These are phyloP conservation scores for Plasmodium relictum DNA, from an alignment of 169 alveolate genomes.

Conservation along the genomic window DNA sequence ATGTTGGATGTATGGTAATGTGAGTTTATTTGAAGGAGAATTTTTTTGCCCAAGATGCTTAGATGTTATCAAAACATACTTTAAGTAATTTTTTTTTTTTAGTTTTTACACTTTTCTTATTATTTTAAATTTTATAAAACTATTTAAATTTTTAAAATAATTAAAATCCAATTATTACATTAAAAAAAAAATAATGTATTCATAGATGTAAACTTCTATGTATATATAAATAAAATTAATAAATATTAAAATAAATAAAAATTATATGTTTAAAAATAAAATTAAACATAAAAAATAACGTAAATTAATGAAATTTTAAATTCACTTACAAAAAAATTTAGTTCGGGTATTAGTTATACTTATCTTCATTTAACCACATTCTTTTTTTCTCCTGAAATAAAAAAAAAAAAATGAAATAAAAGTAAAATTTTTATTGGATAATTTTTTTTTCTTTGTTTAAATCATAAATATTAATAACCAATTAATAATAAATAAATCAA, in stretches of 20 bases:
- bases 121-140: not conserved
- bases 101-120: not conserved
- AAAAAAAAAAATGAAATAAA: not conserved
- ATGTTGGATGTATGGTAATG: slow-evolving; percentile 76
- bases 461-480: too few species aligned
- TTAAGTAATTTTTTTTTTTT: slow-evolving; percentile 6
- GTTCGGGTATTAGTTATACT: not conserved
- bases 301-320: too few species aligned
- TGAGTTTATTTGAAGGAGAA: slow-evolving; percentile 41
- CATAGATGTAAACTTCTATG: too few species aligned
- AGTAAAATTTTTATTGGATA: not conserved
- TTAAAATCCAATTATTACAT: too few species aligned
- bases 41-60: slow-evolving; percentile 65
- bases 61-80: slow-evolving; percentile 29
- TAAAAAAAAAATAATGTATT: too few species aligned
- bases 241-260: too few species aligned
- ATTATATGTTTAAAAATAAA: too few species aligned
- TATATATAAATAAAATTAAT: too few species aligned
- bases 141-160: too few species aligned
- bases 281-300: too few species aligned
- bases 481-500: too few species aligned
- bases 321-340: not conserved
- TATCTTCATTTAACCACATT: not conserved
- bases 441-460: too few species aligned
- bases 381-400: not conserved